Conservation (phyloP, 1,284 basidiomycete genomes). For the Sporisorium graminicola region DNA sequence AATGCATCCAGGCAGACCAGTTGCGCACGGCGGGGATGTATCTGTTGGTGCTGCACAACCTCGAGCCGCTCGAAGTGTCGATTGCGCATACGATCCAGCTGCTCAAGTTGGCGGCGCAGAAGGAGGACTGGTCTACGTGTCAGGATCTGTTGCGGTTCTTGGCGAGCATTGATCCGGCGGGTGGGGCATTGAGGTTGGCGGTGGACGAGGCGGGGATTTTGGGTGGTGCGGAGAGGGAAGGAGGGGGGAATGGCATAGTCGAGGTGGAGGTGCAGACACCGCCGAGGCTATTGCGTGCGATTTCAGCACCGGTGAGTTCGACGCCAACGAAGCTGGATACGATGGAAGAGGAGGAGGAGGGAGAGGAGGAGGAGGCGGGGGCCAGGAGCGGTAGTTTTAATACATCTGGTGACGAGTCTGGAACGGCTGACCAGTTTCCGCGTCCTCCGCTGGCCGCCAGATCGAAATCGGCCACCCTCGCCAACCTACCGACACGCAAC, state of each 20-base stretch:
- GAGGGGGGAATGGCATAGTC: background rate
- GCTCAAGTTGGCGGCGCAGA: constrained; percentile 50
- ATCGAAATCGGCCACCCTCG: constrained; percentile 28
- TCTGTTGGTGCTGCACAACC: constrained; percentile 89
- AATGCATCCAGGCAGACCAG: constrained; percentile 80
- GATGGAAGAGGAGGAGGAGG: constrained; percentile 46
- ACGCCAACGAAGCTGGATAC: constrained; percentile 27
- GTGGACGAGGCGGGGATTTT: constrained; percentile 37
- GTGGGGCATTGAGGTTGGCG: constrained; percentile 34
- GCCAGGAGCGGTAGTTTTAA: background rate
- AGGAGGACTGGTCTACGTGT: constrained; percentile 56
- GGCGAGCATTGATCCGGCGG: constrained; percentile 75
- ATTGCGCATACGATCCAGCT: constrained; percentile 58
- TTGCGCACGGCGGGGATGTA: constrained; percentile 93
- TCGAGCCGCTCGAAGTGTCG: constrained; percentile 82
- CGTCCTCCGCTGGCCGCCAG: background rate
- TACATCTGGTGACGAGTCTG: background rate
- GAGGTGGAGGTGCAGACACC: constrained; percentile 5
- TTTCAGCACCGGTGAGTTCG: constrained; percentile 15
- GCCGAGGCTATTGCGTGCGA: constrained; percentile 10
- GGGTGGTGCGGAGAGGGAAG: background rate
- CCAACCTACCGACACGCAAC: constrained; percentile 17
- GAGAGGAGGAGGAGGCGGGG: constrained; percentile 20
- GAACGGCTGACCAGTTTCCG: background rate
- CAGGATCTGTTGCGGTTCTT: constrained; percentile 72